Base-by-base conservation (phyloP, 768 basidiomycete genomes). In the Amanita phalloides region DNA sequence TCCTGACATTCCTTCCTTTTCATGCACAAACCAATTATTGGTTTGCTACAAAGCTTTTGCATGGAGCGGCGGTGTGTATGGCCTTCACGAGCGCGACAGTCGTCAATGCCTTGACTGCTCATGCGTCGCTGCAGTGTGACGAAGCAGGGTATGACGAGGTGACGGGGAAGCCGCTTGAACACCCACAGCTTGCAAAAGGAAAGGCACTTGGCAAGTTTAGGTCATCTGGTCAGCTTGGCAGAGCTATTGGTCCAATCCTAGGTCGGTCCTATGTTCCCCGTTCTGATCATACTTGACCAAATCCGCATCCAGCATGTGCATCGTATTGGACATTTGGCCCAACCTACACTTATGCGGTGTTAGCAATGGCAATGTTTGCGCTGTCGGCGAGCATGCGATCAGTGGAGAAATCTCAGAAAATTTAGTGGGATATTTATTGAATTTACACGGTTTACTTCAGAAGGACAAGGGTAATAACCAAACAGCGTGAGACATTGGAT, bases 81-180 rank as follows among this genome's bases (percentile, higher is more conserved):
- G 91, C 92, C 3, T 96, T 92, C 70, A 96, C 95, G 4, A 88
- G 85, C 55, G 94, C 95, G 4, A 96, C 92, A 1, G 94, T 96
- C 46, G 95, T 99, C 55, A 97, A 88, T 61, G 81, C 90, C 7
- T 72, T 99, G 57, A 99, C 92, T 35, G 84, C 93, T 23, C 81
- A 85, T 56, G 95, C 94, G 8, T 93, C 91, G 11, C 64, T 93
- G 57, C 91, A 94, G 66, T 93, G 90, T 56, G 89, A 95, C 61
- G 89, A 92, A 26, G 75, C 67, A 9, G 67, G 66, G 10, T 64
- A 77, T 13, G 80, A 84, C 60, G 65, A 69, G 7, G 71, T 72
- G 36, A 81, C 78, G 0, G 80, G 79, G 7, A 82, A 86, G 61
- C 66, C 74, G 0, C 56, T 64, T 7, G 68, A 76, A 56, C 78